Evolutionary conservation across 78 protist genomes (phyloP).

Genomic region (Guillardia theta): DNA sequence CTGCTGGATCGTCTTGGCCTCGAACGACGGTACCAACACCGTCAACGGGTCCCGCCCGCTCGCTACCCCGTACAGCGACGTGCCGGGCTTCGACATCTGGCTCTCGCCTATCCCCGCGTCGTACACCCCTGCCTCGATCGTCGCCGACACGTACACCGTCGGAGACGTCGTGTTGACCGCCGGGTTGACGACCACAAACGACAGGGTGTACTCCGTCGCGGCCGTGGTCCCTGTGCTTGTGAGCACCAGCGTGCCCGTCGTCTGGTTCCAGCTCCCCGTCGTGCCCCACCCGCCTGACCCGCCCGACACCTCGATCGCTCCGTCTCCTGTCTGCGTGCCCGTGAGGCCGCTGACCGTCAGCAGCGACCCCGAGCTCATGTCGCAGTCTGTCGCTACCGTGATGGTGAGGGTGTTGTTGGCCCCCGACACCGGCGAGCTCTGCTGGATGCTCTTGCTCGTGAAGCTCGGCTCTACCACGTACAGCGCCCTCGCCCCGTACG

Average conservation of each 20-base stretch:
- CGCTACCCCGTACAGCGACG: too few relatives aligned
- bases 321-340: background rate
- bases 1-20: background rate
- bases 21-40: background rate
- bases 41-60: background rate
- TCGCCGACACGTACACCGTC: too few relatives aligned
- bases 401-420: too few relatives aligned
- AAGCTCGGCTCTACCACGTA: background rate
- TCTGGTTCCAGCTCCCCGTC: background rate
- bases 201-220: background rate
- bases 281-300: background rate
- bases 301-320: background rate
- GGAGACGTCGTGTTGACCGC: too few relatives aligned
- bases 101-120: too few relatives aligned
- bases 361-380: background rate
- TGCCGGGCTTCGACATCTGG: too few relatives aligned
- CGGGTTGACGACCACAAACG: too few relatives aligned
- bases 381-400: too few relatives aligned
- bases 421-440: too few relatives aligned
- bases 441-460: too few relatives aligned
- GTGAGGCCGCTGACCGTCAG: background rate
- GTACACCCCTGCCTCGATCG: too few relatives aligned
- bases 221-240: background rate
- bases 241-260: background rate
- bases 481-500: background rate